Percentiles rank a stretch among this genome's conserved stretches.
These are phyloP conservation scores for Beauveria sp. DNA, from an alignment of 2,329 filamentous ascomycete species.

Conservation along the genomic window DNA sequence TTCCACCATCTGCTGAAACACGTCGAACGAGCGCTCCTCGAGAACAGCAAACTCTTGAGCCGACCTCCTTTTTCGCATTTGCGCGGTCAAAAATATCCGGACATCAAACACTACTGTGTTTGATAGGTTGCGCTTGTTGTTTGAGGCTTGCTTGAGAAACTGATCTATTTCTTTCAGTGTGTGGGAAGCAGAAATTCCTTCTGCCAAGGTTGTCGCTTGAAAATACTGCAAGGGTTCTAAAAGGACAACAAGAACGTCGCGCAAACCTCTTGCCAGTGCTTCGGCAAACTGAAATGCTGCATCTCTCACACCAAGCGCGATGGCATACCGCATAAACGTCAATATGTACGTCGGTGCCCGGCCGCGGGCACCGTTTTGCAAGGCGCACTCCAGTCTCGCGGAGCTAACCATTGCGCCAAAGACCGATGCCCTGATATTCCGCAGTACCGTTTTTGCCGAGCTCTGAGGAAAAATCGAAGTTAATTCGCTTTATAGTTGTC, in stretches of 20 bases:
- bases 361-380: neutral
- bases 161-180: neutral
- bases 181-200: conserved; percentile 1
- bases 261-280: neutral
- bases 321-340: neutral
- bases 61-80: neutral
- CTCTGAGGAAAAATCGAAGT: neutral
- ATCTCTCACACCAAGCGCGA: neutral
- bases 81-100: neutral
- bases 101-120: conserved; percentile 3
- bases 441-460: neutral
- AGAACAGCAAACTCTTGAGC: neutral
- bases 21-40: neutral
- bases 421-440: neutral
- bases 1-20: conserved; percentile 1
- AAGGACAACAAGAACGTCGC: neutral
- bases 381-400: neutral
- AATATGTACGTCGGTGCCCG: neutral
- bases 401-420: neutral
- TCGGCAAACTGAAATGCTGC: neutral
- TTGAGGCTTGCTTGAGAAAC: neutral
- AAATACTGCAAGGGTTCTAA: neutral
- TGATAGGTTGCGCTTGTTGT: neutral
- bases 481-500: neutral
- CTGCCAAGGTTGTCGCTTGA: neutral